Percentiles rank a stretch among this genome's conserved stretches.
Evolutionary conservation across 2,329 filamentous ascomycete genomes (phyloP).

Genomic region (Corniculantispora saksenae): DNA sequence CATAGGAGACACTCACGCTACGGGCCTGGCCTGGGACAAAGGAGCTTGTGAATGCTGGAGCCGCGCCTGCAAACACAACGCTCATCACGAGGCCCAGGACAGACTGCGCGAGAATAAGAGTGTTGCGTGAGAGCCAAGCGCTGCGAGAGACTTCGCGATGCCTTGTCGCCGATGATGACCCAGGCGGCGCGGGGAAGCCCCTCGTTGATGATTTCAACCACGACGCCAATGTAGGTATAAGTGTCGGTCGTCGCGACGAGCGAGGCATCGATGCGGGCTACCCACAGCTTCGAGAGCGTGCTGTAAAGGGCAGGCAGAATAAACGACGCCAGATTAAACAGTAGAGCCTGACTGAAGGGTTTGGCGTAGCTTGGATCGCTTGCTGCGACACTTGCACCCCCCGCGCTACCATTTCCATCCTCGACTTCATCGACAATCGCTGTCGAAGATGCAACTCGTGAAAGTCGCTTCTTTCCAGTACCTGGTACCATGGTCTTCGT

Average conservation of each 20-base stretch:
- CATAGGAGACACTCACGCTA: slow-evolving; percentile 59
- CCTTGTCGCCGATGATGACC: slow-evolving; percentile 67
- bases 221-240: slow-evolving; percentile 69
- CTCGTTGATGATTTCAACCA: slow-evolving; percentile 71
- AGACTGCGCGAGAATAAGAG: slow-evolving; percentile 61
- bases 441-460: background rate
- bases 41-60: slow-evolving; percentile 54
- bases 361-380: slow-evolving; percentile 22
- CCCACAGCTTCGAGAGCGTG: slow-evolving; percentile 70
- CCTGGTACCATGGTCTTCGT: background rate
- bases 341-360: slow-evolving; percentile 47
- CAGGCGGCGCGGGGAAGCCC: slow-evolving; percentile 69
- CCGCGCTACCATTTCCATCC: background rate
- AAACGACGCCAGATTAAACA: slow-evolving; percentile 65
- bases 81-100: slow-evolving; percentile 61
- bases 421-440: background rate
- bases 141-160: slow-evolving; percentile 49
- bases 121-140: slow-evolving; percentile 63
- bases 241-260: slow-evolving; percentile 41
- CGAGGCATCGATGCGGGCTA: slow-evolving; percentile 62
- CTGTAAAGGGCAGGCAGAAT: slow-evolving; percentile 66
- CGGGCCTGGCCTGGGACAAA: slow-evolving; percentile 66
- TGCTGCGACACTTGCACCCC: background rate
- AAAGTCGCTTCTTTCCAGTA: background rate
- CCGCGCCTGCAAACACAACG: slow-evolving; percentile 56